Base-by-base conservation (phyloP, 1,139 yeast species). In the Magnusiomyces ingens region DNA sequence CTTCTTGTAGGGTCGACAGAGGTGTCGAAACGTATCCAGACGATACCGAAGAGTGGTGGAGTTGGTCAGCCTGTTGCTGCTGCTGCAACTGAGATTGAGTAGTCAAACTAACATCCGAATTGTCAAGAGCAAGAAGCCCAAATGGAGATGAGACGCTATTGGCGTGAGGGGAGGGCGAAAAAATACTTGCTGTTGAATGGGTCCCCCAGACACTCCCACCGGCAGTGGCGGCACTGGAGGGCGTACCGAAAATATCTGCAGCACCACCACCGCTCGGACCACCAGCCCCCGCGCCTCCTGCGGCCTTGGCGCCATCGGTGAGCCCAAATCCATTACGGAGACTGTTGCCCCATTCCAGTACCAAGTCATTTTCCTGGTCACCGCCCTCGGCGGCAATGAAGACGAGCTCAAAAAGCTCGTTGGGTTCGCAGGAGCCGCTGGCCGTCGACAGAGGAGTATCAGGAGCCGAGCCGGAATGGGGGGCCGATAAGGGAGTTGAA, bases 261-360 rank as follows among this genome's bases (percentile, higher is more conserved):
- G 96, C 96, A 56, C 80, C 79, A 17, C 87, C 82, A 54, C 82
- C 81, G 62, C 80, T 85, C 45, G 74, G 77, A 1, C 96, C 96
- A 53, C 76, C 76, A 1, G 85, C 82, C 55, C 77, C 73, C n/a
- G 75, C 66, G 45, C 68, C 67, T 17, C 81, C 83, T 56, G 85
- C 80, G 0, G 89, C 85, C 41, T 87, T 83, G 0, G 90, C 82
- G 58, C 82, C 74, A 18, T 58, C 55, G 2, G 63, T 45, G 75
- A 67, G 44, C 63, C 71, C 44, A 70, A 76, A 66, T 32, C 65
- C 71, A 37, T 70, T 70, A n/a, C 64, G 64, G 32, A 66, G 54
- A 11, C 54, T 54, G 57, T 81, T 79, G 42, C 82, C 81, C 68
- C 78, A 79, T 53, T 80, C 84, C 69, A 81, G 86, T 41, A 82